A percentile compares a stretch with the other conserved stretches of the same genome.
Evolutionary conservation across 2,329 filamentous ascomycete species (phyloP).

Genomic region (Phialophora expanda): DNA sequence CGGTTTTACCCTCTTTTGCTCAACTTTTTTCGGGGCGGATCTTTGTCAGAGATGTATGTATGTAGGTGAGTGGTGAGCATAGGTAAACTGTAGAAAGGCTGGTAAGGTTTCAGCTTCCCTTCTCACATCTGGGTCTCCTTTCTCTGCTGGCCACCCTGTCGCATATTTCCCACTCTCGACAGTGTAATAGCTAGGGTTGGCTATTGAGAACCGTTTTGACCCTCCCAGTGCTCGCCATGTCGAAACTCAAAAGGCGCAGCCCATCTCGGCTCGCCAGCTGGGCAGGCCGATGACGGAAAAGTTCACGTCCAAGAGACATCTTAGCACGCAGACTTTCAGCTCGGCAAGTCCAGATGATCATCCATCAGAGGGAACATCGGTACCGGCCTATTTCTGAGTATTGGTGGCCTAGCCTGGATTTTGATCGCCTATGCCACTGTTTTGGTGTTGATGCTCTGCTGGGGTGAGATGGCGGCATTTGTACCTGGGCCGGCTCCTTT

Average conservation of each 20-base stretch:
- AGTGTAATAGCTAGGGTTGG: background rate
- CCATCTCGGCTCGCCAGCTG: background rate
- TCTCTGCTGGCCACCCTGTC: too few species aligned
- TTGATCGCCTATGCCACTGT: conserved; percentile 83
- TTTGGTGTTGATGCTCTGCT: conserved; percentile 85
- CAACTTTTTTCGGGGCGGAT: background rate
- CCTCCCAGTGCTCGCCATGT: background rate
- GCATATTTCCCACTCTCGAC: background rate
- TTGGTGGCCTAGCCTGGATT: conserved; percentile 76
- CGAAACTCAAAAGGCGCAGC: background rate
- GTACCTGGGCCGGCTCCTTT: conserved; percentile 88
- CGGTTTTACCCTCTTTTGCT: background rate
- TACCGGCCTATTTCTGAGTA: conserved; percentile 83
- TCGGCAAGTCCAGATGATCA: conserved; percentile 60
- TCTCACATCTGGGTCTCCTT: background rate
- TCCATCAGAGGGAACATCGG: conserved; percentile 87
- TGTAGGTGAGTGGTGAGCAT: background rate
- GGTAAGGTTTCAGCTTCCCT: background rate
- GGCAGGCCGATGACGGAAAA: background rate
- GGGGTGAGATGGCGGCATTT: conserved; percentile 89
- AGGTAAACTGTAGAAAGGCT: background rate
- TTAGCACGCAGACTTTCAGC: conserved; percentile 36
- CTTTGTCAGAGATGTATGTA: background rate
- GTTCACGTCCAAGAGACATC: background rate
- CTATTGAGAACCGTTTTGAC: too few species aligned